These are phyloP conservation scores for Blastocrithidia nonstop DNA, from an alignment of 208 protist genomes.

Conservation along the genomic window DNA sequence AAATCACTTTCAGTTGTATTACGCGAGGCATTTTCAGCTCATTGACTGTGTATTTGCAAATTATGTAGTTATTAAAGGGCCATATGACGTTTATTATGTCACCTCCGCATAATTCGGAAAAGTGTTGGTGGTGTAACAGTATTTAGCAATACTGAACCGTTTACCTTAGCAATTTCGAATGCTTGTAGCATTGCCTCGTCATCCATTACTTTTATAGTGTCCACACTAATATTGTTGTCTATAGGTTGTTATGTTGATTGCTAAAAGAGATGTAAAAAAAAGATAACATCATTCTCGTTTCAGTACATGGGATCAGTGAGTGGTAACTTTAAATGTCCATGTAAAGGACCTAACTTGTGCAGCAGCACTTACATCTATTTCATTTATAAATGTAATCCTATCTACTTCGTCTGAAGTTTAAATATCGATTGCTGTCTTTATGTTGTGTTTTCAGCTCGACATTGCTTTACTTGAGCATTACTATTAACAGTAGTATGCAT, in stretches of 20 bases:
- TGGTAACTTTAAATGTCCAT: slow-evolving; percentile 26
- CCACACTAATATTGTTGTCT: not conserved
- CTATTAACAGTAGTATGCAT: too few species aligned
- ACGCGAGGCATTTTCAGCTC: too few species aligned
- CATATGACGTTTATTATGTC: slow-evolving; percentile 54
- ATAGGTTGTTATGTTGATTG: not conserved
- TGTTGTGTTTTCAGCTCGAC: not conserved
- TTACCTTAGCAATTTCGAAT: slow-evolving; percentile 38
- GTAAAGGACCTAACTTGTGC: slow-evolving; percentile 17
- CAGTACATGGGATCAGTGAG: slow-evolving; percentile 47
- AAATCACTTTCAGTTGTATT: too few species aligned
- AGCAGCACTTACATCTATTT: slow-evolving; percentile 9
- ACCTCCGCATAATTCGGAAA: slow-evolving; percentile 66
- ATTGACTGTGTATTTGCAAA: too few species aligned
- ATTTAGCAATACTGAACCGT: slow-evolving; percentile 52
- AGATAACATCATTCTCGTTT: slow-evolving; percentile 41
- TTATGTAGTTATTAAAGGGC: too few species aligned
- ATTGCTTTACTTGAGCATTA: not conserved
- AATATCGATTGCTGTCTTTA: too few species aligned
- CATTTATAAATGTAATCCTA: too few species aligned
- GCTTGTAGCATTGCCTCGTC: slow-evolving; percentile 51
- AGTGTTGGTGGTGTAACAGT: slow-evolving; percentile 37
- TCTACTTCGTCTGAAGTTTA: too few species aligned
- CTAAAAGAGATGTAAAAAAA: slow-evolving; percentile 31
- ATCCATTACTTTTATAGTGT: slow-evolving; percentile 10